Conservation (phyloP, 129 eudicot species). For the Erigeron canadensis region DNA sequence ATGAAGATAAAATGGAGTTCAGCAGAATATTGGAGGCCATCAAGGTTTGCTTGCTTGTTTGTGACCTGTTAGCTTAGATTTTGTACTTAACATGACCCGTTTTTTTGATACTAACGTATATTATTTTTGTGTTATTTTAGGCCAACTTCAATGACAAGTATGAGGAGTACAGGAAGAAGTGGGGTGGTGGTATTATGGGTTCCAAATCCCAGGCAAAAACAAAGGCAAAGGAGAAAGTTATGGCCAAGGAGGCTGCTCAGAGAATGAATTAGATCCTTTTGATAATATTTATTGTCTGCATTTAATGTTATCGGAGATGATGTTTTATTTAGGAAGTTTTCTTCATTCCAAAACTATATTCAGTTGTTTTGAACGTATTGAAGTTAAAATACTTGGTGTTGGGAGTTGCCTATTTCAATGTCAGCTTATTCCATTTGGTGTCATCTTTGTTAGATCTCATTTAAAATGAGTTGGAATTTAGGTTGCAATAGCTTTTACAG, state of each 20-base stretch:
- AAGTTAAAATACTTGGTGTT: constrained; percentile 15
- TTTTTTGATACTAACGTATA: background rate
- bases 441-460: too few species aligned
- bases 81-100: background rate
- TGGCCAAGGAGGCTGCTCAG: constrained; percentile 95
- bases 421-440: background rate
- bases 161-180: constrained; percentile 85
- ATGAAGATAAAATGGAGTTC: constrained; percentile 90
- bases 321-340: constrained; percentile 1
- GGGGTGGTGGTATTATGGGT: constrained; percentile 99
- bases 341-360: background rate
- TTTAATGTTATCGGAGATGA: constrained; percentile 11
- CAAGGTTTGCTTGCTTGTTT: constrained; percentile 45
- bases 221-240: constrained; percentile 80
- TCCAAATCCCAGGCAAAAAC: constrained; percentile 90
- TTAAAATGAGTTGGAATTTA: too few species aligned
- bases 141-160: constrained; percentile 92
- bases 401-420: background rate
- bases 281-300: constrained; percentile 25
- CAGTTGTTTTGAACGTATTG: constrained; percentile 8
- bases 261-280: constrained; percentile 54
- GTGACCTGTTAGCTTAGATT: too few species aligned
- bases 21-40: constrained; percentile 86
- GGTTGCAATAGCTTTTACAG: too few species aligned
- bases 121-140: constrained; percentile 28